Conservation (phyloP, 345 rosid genomes). For the Arabis hirsuta region DNA sequence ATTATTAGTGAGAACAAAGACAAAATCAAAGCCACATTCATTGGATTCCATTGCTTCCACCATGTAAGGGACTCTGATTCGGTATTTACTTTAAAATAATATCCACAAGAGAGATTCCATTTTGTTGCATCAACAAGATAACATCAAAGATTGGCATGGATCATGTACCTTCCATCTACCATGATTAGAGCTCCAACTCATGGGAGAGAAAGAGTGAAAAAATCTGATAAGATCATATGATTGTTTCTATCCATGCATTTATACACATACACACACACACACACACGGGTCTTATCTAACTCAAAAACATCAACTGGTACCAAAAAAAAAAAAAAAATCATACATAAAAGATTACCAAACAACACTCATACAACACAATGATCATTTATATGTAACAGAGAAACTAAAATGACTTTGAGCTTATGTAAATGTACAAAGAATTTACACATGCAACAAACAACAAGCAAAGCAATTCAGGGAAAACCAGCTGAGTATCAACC, state of each 20-base stretch:
- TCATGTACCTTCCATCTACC: neutral
- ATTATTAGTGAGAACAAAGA: neutral
- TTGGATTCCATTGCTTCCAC: constrained; percentile 18
- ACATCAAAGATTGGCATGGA: neutral
- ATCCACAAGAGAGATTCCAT: constrained; percentile 1
- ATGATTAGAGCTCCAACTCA: neutral
- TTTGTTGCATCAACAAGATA: constrained; percentile 22
- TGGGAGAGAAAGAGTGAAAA: neutral
- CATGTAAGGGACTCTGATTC: constrained; percentile 24
- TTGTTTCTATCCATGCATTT: constrained; percentile 9
- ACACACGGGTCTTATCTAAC: neutral
- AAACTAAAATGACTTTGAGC: constrained; percentile 4
- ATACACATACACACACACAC: neutral
- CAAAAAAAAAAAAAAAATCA: neutral
- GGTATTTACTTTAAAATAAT: neutral
- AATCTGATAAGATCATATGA: constrained; percentile 1
- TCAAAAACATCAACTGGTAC: neutral
- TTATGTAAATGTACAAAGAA: constrained; percentile 32
- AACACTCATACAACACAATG: constrained; percentile 12
- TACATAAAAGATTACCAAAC: constrained; percentile 23
- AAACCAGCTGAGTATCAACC: constrained; percentile 4
- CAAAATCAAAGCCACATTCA: constrained; percentile 33
- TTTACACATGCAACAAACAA: constrained; percentile 26
- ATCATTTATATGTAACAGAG: constrained; percentile 14
- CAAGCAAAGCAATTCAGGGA: constrained; percentile 11